phyloP scores from a whole-genome alignment of 2,329 filamentous ascomycete species.

The Clarireedia monteithiana region DNA sequence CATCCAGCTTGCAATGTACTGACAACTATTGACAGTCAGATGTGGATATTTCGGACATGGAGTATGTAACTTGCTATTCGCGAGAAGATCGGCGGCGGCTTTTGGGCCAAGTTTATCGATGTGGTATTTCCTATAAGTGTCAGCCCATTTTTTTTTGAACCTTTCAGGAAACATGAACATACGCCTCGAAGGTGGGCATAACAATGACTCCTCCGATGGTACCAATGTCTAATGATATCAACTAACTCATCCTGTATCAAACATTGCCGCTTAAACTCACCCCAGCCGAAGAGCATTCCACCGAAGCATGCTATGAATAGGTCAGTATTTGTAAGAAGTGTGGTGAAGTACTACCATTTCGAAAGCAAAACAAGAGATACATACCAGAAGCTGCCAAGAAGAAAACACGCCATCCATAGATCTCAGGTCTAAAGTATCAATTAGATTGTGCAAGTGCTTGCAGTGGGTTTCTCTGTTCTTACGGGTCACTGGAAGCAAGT shows the following conservation, averaged over 20 bases:
- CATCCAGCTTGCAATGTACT: conserved; percentile 64
- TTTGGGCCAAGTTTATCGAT: conserved; percentile 26
- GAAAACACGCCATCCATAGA: conserved; percentile 53
- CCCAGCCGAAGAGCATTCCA: conserved; percentile 54
- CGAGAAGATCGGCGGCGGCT: conserved; percentile 43
- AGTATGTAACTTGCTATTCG: conserved; percentile 33
- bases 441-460: neutral
- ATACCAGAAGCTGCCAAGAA: conserved; percentile 42
- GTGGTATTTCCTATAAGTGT: conserved; percentile 30
- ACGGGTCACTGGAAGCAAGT: conserved; percentile 5
- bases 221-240: conserved; percentile 47
- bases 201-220: conserved; percentile 72
- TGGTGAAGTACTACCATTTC: too few relatives aligned
- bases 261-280: conserved; percentile 7
- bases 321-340: neutral
- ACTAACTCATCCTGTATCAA: neutral
- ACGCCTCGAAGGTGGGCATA: conserved; percentile 53
- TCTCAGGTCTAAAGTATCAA: conserved; percentile 16
- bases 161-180: conserved; percentile 15
- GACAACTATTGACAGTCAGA: conserved; percentile 39
- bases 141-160: neutral
- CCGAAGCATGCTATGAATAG: conserved; percentile 50
- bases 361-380: neutral
- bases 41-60: too few relatives aligned
- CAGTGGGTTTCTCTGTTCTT: neutral